Evolutionary conservation across 1,284 basidiomycete genomes (phyloP).

Genomic region (Phlebopus sp.): DNA sequence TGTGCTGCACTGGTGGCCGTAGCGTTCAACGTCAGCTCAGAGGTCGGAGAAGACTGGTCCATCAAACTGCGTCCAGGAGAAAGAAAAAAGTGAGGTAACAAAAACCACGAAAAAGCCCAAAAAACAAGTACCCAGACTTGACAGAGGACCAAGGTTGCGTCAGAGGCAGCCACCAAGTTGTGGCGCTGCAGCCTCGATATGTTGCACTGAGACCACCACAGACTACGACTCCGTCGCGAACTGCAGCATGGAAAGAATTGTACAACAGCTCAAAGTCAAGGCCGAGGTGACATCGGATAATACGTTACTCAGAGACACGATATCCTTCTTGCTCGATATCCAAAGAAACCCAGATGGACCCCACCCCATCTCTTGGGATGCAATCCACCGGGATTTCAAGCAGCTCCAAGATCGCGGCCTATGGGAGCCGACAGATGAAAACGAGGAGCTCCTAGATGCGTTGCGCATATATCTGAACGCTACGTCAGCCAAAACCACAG

Average conservation of each 20-base stretch:
- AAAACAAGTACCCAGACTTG: no score
- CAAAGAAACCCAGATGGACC: conserved; percentile 20
- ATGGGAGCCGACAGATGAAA: conserved; percentile 32
- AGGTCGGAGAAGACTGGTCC: conserved; percentile 10
- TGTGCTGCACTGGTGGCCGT: conserved; percentile 15
- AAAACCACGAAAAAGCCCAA: no score
- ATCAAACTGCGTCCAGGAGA: conserved; percentile 2
- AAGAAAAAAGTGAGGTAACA: neutral
- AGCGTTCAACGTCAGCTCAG: conserved; percentile 10
- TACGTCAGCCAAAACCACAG: conserved; percentile 8
- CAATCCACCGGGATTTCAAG: conserved; percentile 24
- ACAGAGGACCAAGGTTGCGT: no score
- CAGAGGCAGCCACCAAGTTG: neutral
- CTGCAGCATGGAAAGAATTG: conserved; percentile 29
- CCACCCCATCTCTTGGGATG: conserved; percentile 25
- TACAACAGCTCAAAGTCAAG: conserved; percentile 21
- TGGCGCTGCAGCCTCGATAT: neutral
- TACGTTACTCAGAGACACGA: conserved; percentile 20
- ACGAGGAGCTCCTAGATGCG: conserved; percentile 32
- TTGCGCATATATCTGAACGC: conserved; percentile 20
- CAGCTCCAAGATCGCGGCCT: conserved; percentile 30
- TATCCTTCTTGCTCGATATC: conserved; percentile 19
- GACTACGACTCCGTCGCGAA: neutral
- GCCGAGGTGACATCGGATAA: conserved; percentile 8
- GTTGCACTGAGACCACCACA: neutral